Evolutionary conservation across 805 yeast genomes (phyloP).

Genomic region (Yarrowia keelungensis): DNA sequence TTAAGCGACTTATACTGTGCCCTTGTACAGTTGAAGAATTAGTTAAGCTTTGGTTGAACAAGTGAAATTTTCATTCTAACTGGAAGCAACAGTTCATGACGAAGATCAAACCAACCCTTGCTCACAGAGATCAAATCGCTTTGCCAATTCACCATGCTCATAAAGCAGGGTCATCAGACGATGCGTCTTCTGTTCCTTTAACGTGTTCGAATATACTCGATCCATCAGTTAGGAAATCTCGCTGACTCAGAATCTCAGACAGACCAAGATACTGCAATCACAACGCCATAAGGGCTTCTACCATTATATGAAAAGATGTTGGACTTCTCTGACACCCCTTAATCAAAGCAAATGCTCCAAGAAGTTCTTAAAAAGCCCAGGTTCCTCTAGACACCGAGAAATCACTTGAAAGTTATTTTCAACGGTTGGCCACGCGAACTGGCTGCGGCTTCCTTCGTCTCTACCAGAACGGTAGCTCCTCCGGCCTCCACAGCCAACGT

Average conservation of each 20-base stretch:
- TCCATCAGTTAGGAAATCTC: background rate
- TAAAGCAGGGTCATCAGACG: too few relatives aligned
- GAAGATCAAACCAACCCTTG: too few relatives aligned
- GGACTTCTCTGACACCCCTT: conserved; percentile 39
- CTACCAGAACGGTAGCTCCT: conserved; percentile 39
- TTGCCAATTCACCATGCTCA: too few relatives aligned
- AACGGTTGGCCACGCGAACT: conserved; percentile 38
- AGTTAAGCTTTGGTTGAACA: too few relatives aligned
- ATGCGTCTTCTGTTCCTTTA: too few relatives aligned
- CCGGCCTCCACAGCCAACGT: conserved; percentile 34
- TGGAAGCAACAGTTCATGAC: too few relatives aligned
- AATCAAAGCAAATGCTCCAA: conserved; percentile 31
- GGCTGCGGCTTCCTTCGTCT: conserved; percentile 23
- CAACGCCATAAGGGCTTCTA: conserved; percentile 4
- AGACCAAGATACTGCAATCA: background rate
- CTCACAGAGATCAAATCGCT: too few relatives aligned
- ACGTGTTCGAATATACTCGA: too few relatives aligned
- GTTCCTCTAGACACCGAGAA: conserved; percentile 39
- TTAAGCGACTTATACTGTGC: too few relatives aligned
- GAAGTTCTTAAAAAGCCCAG: conserved; percentile 37
- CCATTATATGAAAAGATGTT: conserved; percentile 22
- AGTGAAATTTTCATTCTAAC: too few relatives aligned
- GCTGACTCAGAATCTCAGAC: background rate
- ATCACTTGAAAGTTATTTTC: conserved; percentile 39
- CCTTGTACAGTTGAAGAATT: too few relatives aligned